Percentiles rank a stretch among this genome's conserved stretches.
Evolutionary conservation across 2,329 filamentous ascomycete species (phyloP).

Genomic region (Fusarium nematophilum): DNA sequence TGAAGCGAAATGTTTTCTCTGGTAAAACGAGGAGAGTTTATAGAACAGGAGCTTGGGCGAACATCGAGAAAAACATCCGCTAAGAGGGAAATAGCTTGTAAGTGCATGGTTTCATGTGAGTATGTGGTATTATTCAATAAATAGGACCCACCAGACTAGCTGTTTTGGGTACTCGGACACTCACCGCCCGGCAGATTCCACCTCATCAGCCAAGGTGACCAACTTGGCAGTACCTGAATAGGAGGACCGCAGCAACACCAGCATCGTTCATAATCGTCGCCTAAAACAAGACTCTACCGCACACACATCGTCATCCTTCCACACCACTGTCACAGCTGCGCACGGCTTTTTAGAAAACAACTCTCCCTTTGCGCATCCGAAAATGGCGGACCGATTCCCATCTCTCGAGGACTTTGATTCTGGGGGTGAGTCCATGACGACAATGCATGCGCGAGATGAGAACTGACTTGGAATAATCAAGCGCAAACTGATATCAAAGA

Average conservation of each 20-base stretch:
- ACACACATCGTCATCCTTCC: constrained; percentile 5
- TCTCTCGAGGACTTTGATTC: constrained; percentile 83
- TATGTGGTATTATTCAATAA: constrained; percentile 39
- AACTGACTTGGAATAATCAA: constrained; percentile 50
- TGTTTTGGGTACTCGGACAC: constrained; percentile 3
- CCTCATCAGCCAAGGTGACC: constrained; percentile 43
- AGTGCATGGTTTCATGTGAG: constrained; percentile 30
- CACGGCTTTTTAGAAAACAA: neutral
- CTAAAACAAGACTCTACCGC: constrained; percentile 11
- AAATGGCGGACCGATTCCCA: constrained; percentile 83
- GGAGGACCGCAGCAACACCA: constrained; percentile 40
- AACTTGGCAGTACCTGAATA: constrained; percentile 44
- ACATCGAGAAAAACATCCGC: constrained; percentile 38
- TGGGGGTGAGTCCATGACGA: constrained; percentile 60
- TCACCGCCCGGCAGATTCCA: constrained; percentile 54
- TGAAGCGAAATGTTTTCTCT: constrained; percentile 34
- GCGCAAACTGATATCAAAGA: constrained; percentile 75
- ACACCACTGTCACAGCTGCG: neutral
- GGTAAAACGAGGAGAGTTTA: constrained; percentile 40
- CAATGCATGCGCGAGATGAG: constrained; percentile 13
- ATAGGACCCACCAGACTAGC: constrained; percentile 13
- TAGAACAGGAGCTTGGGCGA: constrained; percentile 37
- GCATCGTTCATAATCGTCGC: constrained; percentile 33
- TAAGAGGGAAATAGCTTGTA: constrained; percentile 38
- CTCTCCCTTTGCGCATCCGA: constrained; percentile 29